Conservation (phyloP, 148 eudicot genomes). For the Rhododendron vialii region DNA sequence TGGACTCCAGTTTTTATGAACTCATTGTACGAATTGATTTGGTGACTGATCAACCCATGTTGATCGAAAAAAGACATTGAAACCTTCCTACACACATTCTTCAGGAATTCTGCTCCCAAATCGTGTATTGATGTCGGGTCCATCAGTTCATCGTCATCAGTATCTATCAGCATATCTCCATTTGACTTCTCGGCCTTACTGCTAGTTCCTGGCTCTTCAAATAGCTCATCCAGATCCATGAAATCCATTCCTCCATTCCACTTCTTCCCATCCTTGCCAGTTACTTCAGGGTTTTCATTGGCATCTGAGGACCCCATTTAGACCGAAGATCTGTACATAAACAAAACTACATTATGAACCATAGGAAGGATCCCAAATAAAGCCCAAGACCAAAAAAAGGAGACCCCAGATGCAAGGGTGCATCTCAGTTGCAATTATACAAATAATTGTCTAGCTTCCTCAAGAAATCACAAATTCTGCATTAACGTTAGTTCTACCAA, state of each 20-base stretch:
- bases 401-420: not conserved
- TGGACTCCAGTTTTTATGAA: slow-evolving; percentile 63
- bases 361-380: not conserved
- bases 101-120: slow-evolving; percentile 46
- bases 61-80: slow-evolving; percentile 62
- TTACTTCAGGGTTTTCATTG: slow-evolving; percentile 31
- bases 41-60: slow-evolving; percentile 84
- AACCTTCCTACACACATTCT: slow-evolving; percentile 62
- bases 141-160: slow-evolving; percentile 39
- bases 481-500: not conserved
- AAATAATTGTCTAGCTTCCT: not conserved
- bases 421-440: not conserved
- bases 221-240: slow-evolving; percentile 46
- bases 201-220: slow-evolving; percentile 44
- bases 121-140: slow-evolving; percentile 32
- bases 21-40: slow-evolving; percentile 79
- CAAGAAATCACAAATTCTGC: not conserved
- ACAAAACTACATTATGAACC: not conserved
- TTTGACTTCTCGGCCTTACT: slow-evolving; percentile 37
- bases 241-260: slow-evolving; percentile 18
- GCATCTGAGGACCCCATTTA: slow-evolving; percentile 27
- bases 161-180: slow-evolving; percentile 32
- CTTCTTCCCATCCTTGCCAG: slow-evolving; percentile 30
- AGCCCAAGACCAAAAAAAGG: not conserved
- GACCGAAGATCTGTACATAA: slow-evolving; percentile 7